Evolutionary conservation across 352 stramenopile genomes (phyloP).

Genomic region (Phytophthora foliorum): DNA sequence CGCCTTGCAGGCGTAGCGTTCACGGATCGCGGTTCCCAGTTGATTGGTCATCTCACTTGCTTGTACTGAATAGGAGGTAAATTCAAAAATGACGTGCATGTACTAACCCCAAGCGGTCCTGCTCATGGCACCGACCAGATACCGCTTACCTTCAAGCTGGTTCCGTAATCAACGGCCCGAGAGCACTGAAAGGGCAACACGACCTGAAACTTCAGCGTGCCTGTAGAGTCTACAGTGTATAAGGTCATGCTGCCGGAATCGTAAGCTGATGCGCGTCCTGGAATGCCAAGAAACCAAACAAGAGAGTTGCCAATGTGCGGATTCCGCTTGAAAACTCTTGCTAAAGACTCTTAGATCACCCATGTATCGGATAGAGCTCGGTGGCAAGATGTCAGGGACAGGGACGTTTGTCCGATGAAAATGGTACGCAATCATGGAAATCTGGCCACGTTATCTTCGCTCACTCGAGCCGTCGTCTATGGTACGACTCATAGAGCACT

Average conservation of each 20-base stretch:
- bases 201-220: neutral
- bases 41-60: conserved; percentile 22
- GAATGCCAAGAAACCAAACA: no score
- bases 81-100: conserved; percentile 30
- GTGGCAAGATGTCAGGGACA: no score
- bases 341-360: no score
- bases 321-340: no score
- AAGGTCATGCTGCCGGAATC: no score
- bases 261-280: no score
- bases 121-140: neutral
- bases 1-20: conserved; percentile 40
- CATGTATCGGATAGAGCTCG: no score
- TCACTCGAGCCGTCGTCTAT: no score
- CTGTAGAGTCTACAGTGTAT: neutral
- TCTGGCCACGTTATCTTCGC: neutral
- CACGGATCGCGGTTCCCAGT: conserved; percentile 27
- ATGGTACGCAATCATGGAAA: neutral
- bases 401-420: no score
- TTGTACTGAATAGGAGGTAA: conserved; percentile 1
- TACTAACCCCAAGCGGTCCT: neutral
- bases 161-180: conserved; percentile 1
- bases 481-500: no score
- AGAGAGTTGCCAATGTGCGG: no score
- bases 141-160: neutral
- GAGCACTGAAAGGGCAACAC: neutral